Conservation (phyloP, 1,284 basidiomycete genomes). For the Gomphus bonarii region DNA sequence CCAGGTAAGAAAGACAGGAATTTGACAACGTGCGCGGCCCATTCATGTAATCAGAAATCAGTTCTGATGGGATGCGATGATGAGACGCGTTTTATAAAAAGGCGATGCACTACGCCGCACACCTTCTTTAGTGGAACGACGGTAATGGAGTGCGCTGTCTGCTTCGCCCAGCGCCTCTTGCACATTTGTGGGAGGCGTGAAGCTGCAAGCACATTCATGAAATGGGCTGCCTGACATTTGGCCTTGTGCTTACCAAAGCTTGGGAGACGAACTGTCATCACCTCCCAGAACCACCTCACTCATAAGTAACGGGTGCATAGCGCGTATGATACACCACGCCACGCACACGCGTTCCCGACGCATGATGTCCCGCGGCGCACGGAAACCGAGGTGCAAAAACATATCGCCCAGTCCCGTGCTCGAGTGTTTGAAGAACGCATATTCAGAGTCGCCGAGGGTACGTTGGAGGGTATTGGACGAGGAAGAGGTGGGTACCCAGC, state of each 20-base stretch:
- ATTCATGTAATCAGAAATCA: conserved; percentile 25
- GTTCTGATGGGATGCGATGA: conserved; percentile 14
- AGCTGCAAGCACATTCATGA: conserved; percentile 10
- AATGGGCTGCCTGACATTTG: neutral
- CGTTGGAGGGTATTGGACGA: neutral
- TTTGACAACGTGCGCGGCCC: conserved; percentile 28
- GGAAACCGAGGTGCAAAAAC: conserved; percentile 24
- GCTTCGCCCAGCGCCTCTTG: conserved; percentile 16
- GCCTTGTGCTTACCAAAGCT: conserved; percentile 17
- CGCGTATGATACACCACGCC: conserved; percentile 23
- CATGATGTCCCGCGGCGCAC: conserved; percentile 15
- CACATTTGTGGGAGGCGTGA: conserved; percentile 12
- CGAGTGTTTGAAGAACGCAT: neutral
- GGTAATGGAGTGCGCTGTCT: conserved; percentile 13
- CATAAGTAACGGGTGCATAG: conserved; percentile 24
- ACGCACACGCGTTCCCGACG: conserved; percentile 18
- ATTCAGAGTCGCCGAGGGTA: conserved; percentile 6
- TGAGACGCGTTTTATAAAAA: neutral
- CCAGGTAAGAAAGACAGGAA: conserved; percentile 28
- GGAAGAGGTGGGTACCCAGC: neutral
- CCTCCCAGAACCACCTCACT: conserved; percentile 15
- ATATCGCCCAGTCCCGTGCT: conserved; percentile 27
- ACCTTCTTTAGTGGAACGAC: conserved; percentile 14
- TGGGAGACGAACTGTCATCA: conserved; percentile 15
- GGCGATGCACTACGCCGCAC: neutral